phyloP scores from a whole-genome alignment of 139 green algal genomes.

The Chlamydomonas eustigma region DNA sequence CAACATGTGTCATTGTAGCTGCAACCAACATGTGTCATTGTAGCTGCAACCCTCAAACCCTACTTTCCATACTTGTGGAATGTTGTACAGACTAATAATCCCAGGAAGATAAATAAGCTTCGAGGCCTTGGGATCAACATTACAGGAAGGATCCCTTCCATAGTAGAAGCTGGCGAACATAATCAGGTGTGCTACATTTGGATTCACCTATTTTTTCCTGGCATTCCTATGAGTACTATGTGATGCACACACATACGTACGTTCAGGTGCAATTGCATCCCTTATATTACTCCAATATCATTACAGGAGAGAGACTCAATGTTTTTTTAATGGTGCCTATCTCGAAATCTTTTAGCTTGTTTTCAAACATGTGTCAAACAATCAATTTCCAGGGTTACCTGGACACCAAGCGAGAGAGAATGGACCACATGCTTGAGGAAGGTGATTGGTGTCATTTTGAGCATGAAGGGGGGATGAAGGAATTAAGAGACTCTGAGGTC shows the following conservation, averaged over 20 bases:
- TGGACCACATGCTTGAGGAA: conserved; percentile 56
- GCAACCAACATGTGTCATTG: too few relatives aligned
- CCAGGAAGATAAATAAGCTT: conserved; percentile 80
- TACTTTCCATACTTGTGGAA: background rate
- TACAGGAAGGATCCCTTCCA: conserved; percentile 74
- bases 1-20: too few relatives aligned
- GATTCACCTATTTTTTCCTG: background rate
- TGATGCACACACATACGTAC: background rate
- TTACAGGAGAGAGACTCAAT: background rate
- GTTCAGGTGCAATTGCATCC: background rate
- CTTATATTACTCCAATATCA: background rate
- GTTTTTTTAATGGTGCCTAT: too few relatives aligned
- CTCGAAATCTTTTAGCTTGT: too few relatives aligned
- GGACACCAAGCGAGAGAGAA: conserved; percentile 58
- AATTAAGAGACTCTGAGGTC: background rate
- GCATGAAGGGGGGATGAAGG: background rate
- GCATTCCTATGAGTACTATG: background rate
- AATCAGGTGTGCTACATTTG: conserved; percentile 70
- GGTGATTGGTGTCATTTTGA: conserved; percentile 14
- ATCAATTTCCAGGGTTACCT: conserved; percentile 60
- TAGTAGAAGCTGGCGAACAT: conserved; percentile 69
- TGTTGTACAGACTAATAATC: conserved; percentile 85
- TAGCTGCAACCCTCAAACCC: too few relatives aligned
- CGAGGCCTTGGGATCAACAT: conserved; percentile 67
- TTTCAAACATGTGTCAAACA: too few relatives aligned